Evolutionary conservation across 2,329 filamentous ascomycete species (phyloP), one percentile per base, ranked within the genome.

Genomic region (Exophiala oligosperma): DNA sequence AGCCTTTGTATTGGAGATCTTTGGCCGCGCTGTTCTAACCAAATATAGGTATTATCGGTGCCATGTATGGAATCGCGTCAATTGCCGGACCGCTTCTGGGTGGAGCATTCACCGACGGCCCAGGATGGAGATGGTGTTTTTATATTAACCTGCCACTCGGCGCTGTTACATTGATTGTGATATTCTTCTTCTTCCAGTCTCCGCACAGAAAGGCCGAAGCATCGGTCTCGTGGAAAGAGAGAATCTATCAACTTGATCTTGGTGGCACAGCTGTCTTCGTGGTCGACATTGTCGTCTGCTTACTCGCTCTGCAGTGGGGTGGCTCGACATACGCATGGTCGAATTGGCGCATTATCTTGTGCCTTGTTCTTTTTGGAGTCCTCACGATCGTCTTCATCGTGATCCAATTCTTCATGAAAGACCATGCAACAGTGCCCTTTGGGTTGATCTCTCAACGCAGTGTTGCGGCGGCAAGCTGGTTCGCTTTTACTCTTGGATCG

Each of bases 401-500:
- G 51, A 70, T 82, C 52, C 74, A 79, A 69, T 63, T 76, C 44
- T 75, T 74, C 68, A 73, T 78, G 62, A 74, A 76, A 14, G 79
- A 83, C 26, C 73, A 73, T 48, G 81, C 77, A 1, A 80, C 78
- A 4, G 68, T 84, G 9, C 81, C 80, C 12, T 78, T 78, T 38
- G 71, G 76, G 9, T 73, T 84, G 43, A 74, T 82, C 61, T 76
- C 71, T 50, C 74, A 80, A 63, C 74, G 80, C 14, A 75, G 70
- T 35, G 70, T 77, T 35, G 64, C 71, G 2, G 57, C 68, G 24
- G 68, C 70, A 14, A 55, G 66, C 1, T 68, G 68, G 52, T 76
- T 71, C 62, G 64, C 67, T 3, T 68, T 73, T 38, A 73, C 76
- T 43, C 70, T 74, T 23, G 71, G 71, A 23, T 72, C 67, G 2